Base-by-base conservation (phyloP, 2,329 filamentous ascomycete species). In the Stagonosporopsis cucurbitacearum region DNA sequence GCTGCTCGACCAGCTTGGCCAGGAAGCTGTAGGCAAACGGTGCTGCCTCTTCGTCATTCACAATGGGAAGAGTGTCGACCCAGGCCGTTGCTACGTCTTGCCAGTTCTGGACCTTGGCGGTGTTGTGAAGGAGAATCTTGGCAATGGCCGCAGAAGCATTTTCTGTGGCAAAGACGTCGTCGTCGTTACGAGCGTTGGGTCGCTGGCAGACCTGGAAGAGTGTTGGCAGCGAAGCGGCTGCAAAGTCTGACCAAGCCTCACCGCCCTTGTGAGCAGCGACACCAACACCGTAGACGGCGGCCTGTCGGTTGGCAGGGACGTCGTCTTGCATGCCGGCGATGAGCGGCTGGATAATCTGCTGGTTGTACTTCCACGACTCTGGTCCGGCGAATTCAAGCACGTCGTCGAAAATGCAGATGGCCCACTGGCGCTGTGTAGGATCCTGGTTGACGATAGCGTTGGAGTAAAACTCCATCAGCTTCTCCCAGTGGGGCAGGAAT, bases 371-470 rank as follows among this genome's bases (percentile, higher is more conserved):
- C 81, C 89, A 94, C 67, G 91, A 96, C 66, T 96, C 88, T 0
- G 88, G 84, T 0, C 94, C 93, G 73, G 93, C 98, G 80, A 98
- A 99, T 75, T 99, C 95, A 32, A 99, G 84, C 32, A 99, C 94
- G 74, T 99, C 95, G 71, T 99, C 95, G 82, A 97, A 92, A 66
- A 99, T 97, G 81, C 95, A 99, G 50, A 99, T 84, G n/a, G 92
- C 94, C 95, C 95, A 99, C 75, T 99, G 95, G 52, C 95, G 87
- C 76, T 98, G 94, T 17, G 93, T 98, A 0, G 92, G 85, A 73
- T 99, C 95, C 3, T 78, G 70, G 54, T 90, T 95, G 37, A 84
- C 85, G 62, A 96, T 88, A 76, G 98, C 98, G 28, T 83, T 83
- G 67, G 93, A 88, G 75, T 98, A 98, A 52, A 92, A 96, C 11